Conservation (phyloP, 2,329 filamentous ascomycete genomes). For the Colletotrichum navitas region DNA sequence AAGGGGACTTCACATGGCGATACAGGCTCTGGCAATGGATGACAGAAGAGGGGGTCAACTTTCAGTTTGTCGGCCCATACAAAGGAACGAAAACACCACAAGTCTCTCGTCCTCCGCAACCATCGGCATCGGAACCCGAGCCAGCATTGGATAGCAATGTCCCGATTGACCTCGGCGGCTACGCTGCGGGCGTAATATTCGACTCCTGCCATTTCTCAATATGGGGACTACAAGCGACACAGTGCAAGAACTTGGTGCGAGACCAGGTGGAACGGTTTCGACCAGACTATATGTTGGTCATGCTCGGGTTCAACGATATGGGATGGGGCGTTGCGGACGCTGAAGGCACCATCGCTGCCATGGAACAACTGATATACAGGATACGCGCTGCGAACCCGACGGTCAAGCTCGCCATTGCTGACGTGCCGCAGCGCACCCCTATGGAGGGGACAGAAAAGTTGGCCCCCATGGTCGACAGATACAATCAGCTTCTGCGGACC, state of each 20-base stretch:
- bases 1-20: slow-evolving; percentile 59
- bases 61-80: slow-evolving; percentile 54
- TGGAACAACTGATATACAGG: slow-evolving; percentile 48
- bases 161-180: slow-evolving; percentile 46
- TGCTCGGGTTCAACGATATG: slow-evolving; percentile 54
- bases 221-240: slow-evolving; percentile 51
- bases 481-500: slow-evolving; percentile 46
- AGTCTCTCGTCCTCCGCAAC: slow-evolving; percentile 26
- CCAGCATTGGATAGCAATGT: not conserved
- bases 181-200: slow-evolving; percentile 49
- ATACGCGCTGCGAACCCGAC: slow-evolving; percentile 48
- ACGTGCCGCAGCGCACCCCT: slow-evolving; percentile 48
- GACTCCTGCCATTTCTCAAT: slow-evolving; percentile 51
- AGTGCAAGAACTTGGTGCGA: slow-evolving; percentile 47
- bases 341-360: slow-evolving; percentile 42
- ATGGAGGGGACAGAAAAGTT: slow-evolving; percentile 46
- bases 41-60: slow-evolving; percentile 42
- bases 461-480: slow-evolving; percentile 44
- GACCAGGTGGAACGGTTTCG: slow-evolving; percentile 47
- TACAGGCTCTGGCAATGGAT: slow-evolving; percentile 58
- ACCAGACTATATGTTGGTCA: slow-evolving; percentile 52
- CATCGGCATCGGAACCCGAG: slow-evolving; percentile 31
- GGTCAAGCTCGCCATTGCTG: slow-evolving; percentile 48
- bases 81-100: slow-evolving; percentile 48
- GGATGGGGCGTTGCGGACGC: slow-evolving; percentile 48